Evolutionary conservation across 257 asterid species (phyloP).

Genomic region (Oldenlandia corymbosa): DNA sequence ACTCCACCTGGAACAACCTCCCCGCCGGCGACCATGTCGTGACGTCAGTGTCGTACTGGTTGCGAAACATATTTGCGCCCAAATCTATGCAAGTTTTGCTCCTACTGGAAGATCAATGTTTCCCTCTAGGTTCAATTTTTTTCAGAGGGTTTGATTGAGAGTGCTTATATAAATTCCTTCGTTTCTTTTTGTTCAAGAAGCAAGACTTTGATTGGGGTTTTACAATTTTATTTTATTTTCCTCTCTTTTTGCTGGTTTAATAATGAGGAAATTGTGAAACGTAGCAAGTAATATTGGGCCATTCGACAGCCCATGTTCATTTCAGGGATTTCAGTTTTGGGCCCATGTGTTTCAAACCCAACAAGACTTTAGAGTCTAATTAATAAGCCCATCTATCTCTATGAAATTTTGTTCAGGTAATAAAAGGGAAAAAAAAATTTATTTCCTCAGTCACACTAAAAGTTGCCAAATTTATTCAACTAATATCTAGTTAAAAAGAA

Average conservation of each 20-base stretch:
- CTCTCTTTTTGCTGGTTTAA: neutral
- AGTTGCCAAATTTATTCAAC: neutral
- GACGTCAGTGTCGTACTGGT: constrained; percentile 97
- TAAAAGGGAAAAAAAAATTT: too few species aligned
- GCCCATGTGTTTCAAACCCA: too few species aligned
- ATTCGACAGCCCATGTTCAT: too few species aligned
- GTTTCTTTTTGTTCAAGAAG: constrained; percentile 62
- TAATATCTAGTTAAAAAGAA: too few species aligned
- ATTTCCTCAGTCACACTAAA: too few species aligned
- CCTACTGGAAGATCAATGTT: neutral
- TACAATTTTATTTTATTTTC: neutral
- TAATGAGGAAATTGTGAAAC: neutral
- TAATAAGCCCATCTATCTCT: too few species aligned
- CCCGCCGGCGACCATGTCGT: constrained; percentile 99
- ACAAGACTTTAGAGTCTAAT: too few species aligned
- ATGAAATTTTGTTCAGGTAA: too few species aligned
- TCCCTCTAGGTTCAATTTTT: neutral
- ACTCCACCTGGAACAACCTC: constrained; percentile 87
- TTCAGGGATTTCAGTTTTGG: too few species aligned
- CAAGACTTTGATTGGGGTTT: constrained; percentile 26
- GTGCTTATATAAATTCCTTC: neutral
- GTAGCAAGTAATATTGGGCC: too few species aligned
- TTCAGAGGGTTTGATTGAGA: neutral
- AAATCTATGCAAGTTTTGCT: too few species aligned
- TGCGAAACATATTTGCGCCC: constrained; percentile 96